Evolutionary conservation across 257 asterid species (phyloP).

Genomic region (Fraxinus excelsior): DNA sequence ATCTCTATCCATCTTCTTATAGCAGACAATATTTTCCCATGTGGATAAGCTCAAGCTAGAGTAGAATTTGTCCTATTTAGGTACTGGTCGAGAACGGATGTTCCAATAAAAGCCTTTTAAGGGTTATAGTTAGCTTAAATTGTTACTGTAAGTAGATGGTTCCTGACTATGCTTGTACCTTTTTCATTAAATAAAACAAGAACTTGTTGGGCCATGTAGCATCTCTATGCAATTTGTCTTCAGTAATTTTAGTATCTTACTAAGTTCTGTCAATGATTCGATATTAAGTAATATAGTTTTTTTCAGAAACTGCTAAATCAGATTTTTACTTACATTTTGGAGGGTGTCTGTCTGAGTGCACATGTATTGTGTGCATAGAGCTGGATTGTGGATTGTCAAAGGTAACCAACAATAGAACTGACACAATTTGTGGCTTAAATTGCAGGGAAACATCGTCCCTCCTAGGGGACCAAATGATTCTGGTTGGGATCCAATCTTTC

Average conservation of each 20-base stretch:
- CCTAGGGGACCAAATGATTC: constrained; percentile 86
- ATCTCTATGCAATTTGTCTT: not conserved
- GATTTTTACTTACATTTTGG: constrained; percentile 6
- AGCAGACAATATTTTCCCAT: not conserved
- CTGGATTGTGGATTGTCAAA: constrained; percentile 17
- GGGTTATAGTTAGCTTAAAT: not conserved
- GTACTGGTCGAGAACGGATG: not conserved
- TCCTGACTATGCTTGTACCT: too few species aligned
- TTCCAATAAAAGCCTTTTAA: not conserved
- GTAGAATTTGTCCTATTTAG: not conserved
- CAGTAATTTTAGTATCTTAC: too few species aligned
- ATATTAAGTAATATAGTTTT: not conserved
- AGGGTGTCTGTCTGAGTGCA: not conserved
- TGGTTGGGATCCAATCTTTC: constrained; percentile 96
- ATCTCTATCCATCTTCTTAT: not conserved
- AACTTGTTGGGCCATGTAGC: not conserved
- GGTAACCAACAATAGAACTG: constrained; percentile 14
- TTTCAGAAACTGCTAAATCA: not conserved
- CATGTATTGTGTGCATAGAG: constrained; percentile 6
- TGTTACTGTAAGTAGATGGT: not conserved
- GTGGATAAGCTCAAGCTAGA: not conserved
- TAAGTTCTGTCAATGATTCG: too few species aligned
- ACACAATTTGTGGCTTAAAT: constrained; percentile 27
- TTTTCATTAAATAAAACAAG: not conserved
- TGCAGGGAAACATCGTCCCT: constrained; percentile 87